Conservation (phyloP, 768 basidiomycete genomes). For the Mycena indigotica region DNA sequence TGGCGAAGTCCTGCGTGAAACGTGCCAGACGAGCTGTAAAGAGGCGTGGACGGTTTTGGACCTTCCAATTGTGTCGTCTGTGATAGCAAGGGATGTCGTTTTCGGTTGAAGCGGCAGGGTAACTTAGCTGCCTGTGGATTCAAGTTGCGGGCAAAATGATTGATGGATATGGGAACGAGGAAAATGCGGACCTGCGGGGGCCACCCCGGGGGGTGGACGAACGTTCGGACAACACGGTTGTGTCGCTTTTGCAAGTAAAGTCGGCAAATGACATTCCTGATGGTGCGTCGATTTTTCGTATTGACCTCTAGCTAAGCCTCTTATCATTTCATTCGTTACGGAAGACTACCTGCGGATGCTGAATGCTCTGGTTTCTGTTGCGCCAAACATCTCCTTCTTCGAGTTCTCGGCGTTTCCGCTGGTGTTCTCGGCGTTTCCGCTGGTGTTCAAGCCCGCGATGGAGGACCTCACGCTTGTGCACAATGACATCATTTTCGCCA, state of each 20-base stretch:
- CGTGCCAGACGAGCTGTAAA: slow-evolving; percentile 75
- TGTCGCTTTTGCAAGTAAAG: slow-evolving; percentile 67
- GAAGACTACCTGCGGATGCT: slow-evolving; percentile 92
- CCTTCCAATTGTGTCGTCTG: slow-evolving; percentile 66
- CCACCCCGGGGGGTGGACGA: slow-evolving; percentile 73
- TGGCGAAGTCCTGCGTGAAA: slow-evolving; percentile 77
- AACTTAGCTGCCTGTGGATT: slow-evolving; percentile 92
- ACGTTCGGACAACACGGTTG: slow-evolving; percentile 69
- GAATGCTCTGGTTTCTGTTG: slow-evolving; percentile 62
- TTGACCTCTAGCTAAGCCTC: no score
- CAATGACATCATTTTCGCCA: slow-evolving; percentile 76
- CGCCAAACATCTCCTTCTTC: slow-evolving; percentile 80
- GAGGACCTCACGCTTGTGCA: slow-evolving; percentile 82
- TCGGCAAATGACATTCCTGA: slow-evolving; percentile 80
- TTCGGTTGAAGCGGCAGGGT: slow-evolving; percentile 78
- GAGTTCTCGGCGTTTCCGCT: slow-evolving; percentile 74
- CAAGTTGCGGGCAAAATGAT: slow-evolving; percentile 86
- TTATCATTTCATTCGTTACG: slow-evolving; percentile 93
- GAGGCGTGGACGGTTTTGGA: slow-evolving; percentile 89
- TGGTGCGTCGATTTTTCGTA: no score
- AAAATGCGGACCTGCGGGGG: slow-evolving; percentile 53
- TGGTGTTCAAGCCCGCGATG: slow-evolving; percentile 76
- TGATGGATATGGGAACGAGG: slow-evolving; percentile 71
- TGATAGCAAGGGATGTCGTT: slow-evolving; percentile 77
- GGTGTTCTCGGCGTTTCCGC: no score